phyloP scores from a whole-genome alignment of 2,329 filamentous ascomycete genomes.

The Zarea fungicola region DNA sequence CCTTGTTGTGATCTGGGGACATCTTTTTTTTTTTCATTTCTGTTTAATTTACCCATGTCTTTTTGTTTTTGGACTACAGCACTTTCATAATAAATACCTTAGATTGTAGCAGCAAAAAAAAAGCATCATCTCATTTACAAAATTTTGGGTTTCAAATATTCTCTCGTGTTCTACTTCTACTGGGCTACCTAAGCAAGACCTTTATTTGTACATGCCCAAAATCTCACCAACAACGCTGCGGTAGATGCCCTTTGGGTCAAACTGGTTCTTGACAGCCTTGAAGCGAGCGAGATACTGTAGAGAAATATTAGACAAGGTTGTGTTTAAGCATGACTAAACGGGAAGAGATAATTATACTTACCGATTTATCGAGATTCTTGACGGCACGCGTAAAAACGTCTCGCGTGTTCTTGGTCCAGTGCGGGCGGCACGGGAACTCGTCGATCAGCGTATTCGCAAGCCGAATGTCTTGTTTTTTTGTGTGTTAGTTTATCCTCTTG shows the following conservation, averaged over 20 bases:
- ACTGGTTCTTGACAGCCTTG: slow-evolving; percentile 42
- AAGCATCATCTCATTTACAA: not conserved
- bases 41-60: too few species aligned
- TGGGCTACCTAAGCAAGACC: too few species aligned
- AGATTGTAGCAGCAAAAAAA: not conserved
- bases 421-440: slow-evolving; percentile 46
- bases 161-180: too few species aligned
- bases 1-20: too few species aligned
- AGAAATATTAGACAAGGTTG: not conserved
- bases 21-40: not conserved
- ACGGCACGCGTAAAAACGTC: slow-evolving; percentile 39
- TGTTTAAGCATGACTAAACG: not conserved
- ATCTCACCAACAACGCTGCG: slow-evolving; percentile 45
- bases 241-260: slow-evolving; percentile 43
- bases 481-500: too few species aligned
- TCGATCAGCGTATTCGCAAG: slow-evolving; percentile 32
- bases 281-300: slow-evolving; percentile 38
- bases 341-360: slow-evolving; percentile 19
- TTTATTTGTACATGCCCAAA: slow-evolving; percentile 35
- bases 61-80: too few species aligned
- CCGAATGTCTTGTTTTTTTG: not conserved
- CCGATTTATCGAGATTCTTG: slow-evolving; percentile 43
- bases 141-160: too few species aligned
- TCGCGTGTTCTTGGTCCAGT: slow-evolving; percentile 50
- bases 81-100: too few species aligned